A percentile compares a stretch with the other conserved stretches of the same genome.
phyloP scores from a whole-genome alignment of 73 alveolate genomes.

The Paramecium bursaria region DNA sequence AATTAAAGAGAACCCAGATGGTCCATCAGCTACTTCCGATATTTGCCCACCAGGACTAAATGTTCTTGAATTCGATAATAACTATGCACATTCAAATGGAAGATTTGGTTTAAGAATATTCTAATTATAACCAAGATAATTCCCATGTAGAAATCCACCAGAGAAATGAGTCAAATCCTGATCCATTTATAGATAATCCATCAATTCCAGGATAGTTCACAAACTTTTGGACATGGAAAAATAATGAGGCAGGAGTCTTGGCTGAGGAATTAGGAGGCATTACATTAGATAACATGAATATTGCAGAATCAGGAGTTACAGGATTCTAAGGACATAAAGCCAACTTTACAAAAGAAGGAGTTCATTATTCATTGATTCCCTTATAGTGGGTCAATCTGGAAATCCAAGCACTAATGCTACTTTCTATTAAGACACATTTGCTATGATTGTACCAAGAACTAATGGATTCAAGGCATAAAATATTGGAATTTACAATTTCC shows the following conservation, averaged over 20 bases:
- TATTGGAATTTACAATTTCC: constrained; percentile 68
- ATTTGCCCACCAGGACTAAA: constrained; percentile 81
- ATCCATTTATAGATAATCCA: constrained; percentile 52
- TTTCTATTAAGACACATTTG: constrained; percentile 57
- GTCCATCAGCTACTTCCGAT: constrained; percentile 78
- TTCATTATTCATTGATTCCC: constrained; percentile 46
- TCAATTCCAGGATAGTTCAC: constrained; percentile 60
- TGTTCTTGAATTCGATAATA: constrained; percentile 74
- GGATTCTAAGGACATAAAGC: constrained; percentile 73
- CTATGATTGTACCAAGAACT: constrained; percentile 76
- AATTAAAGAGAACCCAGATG: constrained; percentile 72
- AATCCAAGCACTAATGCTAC: constrained; percentile 63
- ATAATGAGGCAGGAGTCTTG: constrained; percentile 75
- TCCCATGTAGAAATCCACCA: constrained; percentile 63
- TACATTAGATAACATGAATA: constrained; percentile 63
- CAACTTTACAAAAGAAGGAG: constrained; percentile 61
- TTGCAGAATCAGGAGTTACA: constrained; percentile 70
- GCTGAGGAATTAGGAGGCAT: constrained; percentile 78
- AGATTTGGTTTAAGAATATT: constrained; percentile 85
- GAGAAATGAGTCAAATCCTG: constrained; percentile 24
- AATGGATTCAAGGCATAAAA: constrained; percentile 74
- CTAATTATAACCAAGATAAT: constrained; percentile 71
- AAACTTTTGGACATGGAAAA: constrained; percentile 72
- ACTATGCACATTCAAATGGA: constrained; percentile 91
- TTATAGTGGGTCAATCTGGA: constrained; percentile 77